These are phyloP conservation scores for Aspergillus asperescens DNA, from an alignment of 495 filamentous ascomycete species.

Conservation along the genomic window DNA sequence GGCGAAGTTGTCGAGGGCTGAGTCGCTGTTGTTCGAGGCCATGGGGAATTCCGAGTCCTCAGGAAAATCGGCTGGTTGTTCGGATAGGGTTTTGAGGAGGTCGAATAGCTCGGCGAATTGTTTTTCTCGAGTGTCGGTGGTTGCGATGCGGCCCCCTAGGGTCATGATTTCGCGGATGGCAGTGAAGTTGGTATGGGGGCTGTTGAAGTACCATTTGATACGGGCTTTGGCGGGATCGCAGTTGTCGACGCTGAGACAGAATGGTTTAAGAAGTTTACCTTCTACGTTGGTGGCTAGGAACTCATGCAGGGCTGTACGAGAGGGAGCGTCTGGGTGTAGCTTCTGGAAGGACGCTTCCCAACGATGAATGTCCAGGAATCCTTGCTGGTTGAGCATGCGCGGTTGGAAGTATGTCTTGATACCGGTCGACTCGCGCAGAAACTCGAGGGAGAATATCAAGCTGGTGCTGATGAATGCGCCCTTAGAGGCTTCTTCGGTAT, in stretches of 20 bases:
- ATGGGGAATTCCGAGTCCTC: not conserved
- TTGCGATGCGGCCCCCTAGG: not conserved
- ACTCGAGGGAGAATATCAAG: constrained; percentile 1
- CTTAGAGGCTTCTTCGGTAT: not conserved
- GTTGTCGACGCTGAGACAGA: constrained; percentile 13
- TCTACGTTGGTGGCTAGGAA: not conserved
- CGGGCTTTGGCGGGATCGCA: not conserved
- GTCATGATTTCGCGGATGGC: constrained; percentile 10
- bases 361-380: not conserved
- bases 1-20: not conserved
- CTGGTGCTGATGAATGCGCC: not conserved
- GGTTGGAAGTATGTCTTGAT: constrained; percentile 11
- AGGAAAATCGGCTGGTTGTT: not conserved
- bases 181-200: constrained; percentile 1
- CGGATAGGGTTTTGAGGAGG: constrained; percentile 1
- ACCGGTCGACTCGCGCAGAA: not conserved
- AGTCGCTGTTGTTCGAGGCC: not conserved
- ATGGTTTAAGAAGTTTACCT: constrained; percentile 4
- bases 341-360: constrained; percentile 5
- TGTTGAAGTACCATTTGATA: constrained; percentile 11
- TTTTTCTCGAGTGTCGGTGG: not conserved
- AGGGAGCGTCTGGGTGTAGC: not conserved
- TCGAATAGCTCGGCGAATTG: constrained; percentile 5
- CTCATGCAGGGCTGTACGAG: not conserved
- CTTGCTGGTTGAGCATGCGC: constrained; percentile 2